Evolutionary conservation across 805 yeast species (phyloP).

Genomic region (Lachancea fermentati): DNA sequence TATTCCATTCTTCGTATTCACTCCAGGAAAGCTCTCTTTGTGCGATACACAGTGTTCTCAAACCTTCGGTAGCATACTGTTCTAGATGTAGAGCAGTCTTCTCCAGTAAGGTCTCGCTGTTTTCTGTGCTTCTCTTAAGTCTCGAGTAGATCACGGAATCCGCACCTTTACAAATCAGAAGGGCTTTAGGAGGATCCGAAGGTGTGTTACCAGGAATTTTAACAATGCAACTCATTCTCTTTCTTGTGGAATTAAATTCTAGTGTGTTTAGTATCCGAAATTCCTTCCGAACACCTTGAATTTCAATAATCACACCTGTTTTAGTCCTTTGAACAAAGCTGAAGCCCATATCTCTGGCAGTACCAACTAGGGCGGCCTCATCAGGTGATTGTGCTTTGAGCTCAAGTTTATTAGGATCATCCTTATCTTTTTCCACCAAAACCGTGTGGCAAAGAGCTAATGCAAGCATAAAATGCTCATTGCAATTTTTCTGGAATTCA

Average conservation of each 20-base stretch:
- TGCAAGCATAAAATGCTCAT: conserved; percentile 71
- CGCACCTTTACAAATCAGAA: conserved; percentile 79
- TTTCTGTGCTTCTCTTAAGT: conserved; percentile 39
- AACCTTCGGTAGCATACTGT: conserved; percentile 76
- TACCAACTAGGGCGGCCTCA: conserved; percentile 79
- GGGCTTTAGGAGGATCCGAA: conserved; percentile 49
- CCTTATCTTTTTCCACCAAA: conserved; percentile 59
- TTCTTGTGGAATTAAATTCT: conserved; percentile 79
- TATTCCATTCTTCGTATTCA: conserved; percentile 59
- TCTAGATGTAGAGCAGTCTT: conserved; percentile 70
- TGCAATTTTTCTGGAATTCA: conserved; percentile 46
- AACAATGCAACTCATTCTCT: conserved; percentile 80
- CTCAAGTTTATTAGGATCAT: conserved; percentile 48
- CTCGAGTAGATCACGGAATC: conserved; percentile 74
- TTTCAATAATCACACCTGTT: conserved; percentile 58
- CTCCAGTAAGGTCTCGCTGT: conserved; percentile 43
- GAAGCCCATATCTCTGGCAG: conserved; percentile 75
- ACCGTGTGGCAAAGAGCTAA: conserved; percentile 78
- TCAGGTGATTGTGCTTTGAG: conserved; percentile 81
- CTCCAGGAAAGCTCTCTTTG: conserved; percentile 59
- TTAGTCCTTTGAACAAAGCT: conserved; percentile 61
- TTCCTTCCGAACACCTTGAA: conserved; percentile 66
- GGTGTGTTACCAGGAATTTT: conserved; percentile 51
- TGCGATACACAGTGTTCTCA: conserved; percentile 77
- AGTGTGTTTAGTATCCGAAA: conserved; percentile 64